Evolutionary conservation across 768 basidiomycete species (phyloP).

Genomic region (Mycena alexandri): DNA sequence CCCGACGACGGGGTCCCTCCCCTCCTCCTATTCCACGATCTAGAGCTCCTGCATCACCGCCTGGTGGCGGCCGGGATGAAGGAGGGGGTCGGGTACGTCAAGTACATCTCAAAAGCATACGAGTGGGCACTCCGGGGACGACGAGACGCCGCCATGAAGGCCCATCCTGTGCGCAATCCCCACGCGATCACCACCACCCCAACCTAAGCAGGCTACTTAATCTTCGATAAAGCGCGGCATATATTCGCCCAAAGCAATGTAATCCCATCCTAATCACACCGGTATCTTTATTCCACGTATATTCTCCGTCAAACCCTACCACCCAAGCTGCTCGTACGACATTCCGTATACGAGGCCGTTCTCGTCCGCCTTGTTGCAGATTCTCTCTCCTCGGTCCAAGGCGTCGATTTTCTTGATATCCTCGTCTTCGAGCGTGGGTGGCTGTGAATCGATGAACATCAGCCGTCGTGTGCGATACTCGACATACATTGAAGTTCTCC

Average conservation of each 20-base stretch:
- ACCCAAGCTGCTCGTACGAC: constrained; percentile 55
- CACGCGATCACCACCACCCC: constrained; percentile 3
- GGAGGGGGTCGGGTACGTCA: constrained; percentile 72
- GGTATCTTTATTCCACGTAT: background rate
- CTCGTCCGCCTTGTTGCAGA: constrained; percentile 55
- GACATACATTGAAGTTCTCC: constrained; percentile 36
- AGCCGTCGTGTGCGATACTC: no score
- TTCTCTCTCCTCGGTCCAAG: constrained; percentile 57
- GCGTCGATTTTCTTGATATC: constrained; percentile 60
- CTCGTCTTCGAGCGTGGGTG: constrained; percentile 52
- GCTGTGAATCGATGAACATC: constrained; percentile 42
- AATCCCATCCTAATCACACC: constrained; percentile 9
- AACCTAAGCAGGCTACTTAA: background rate
- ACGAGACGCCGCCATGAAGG: constrained; percentile 63
- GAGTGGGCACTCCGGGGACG: constrained; percentile 74
- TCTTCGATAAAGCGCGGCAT: background rate
- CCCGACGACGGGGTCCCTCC: constrained; percentile 88
- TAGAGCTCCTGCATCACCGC: constrained; percentile 84
- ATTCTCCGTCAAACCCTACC: constrained; percentile 39
- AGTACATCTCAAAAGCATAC: constrained; percentile 81
- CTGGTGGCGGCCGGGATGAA: constrained; percentile 59
- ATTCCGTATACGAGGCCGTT: constrained; percentile 54
- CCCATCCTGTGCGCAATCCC: constrained; percentile 20
- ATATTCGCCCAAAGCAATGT: background rate
- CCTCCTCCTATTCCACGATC: constrained; percentile 77